Conservation (phyloP, 208 protist species). For the Acanthamoeba royreba region DNA sequence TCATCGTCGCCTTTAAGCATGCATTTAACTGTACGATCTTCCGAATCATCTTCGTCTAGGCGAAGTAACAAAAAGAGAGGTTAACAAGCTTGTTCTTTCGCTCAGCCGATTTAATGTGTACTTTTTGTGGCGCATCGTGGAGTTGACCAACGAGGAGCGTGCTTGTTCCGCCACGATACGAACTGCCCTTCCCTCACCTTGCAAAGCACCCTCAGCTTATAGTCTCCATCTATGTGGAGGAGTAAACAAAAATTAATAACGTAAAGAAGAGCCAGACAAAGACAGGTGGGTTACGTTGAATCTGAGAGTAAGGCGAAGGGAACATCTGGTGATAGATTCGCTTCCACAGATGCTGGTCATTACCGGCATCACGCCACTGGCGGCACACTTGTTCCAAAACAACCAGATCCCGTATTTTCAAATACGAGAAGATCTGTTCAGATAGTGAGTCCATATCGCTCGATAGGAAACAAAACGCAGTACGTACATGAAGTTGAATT, state of each 20-base stretch:
- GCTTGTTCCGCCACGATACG: neutral
- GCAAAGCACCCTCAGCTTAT: neutral
- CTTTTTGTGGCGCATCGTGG: neutral
- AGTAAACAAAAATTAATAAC: neutral
- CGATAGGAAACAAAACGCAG: neutral
- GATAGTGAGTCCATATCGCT: neutral
- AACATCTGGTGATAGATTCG: conserved; percentile 6
- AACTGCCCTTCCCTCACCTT: neutral
- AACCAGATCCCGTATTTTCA: neutral
- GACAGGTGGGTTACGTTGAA: neutral
- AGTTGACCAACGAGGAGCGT: neutral
- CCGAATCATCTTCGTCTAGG: neutral
- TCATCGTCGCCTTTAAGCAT: conserved; percentile 10
- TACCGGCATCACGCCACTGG: neutral
- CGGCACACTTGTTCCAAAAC: neutral
- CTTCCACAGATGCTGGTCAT: neutral
- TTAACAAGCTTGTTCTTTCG: neutral
- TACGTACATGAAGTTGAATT: neutral
- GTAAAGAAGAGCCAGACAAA: neutral
- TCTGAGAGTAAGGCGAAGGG: neutral
- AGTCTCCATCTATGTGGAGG: neutral
- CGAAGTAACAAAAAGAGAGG: neutral
- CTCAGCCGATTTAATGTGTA: neutral
- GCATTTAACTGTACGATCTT: neutral
- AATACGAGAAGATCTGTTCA: neutral